Base-by-base conservation (phyloP, 2,329 filamentous ascomycete species). In the Talaromyces sp. region DNA sequence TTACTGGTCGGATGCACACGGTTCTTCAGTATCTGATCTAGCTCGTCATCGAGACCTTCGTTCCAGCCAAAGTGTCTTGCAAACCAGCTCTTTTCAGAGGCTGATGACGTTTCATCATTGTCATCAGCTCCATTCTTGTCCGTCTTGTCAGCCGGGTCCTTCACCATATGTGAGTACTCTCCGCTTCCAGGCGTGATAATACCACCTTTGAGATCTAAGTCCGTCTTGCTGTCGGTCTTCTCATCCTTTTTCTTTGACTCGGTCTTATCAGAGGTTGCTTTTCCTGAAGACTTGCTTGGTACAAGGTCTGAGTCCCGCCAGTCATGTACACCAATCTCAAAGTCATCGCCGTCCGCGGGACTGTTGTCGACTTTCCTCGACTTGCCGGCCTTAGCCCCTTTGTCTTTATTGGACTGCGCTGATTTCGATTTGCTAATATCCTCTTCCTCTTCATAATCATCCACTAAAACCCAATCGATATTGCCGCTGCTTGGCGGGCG, bases 321-420 rank as follows among this genome's bases (percentile, higher is more conserved):
- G 73, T 95, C 91, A 69, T 95, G 90, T 13, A 93, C 87, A n/a
- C 91, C 91, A 71, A 94, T 93, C 52, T 90, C 84, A 73, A 93
- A 94, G 64, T 84, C 86, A 74, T 92, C 89, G 56, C 81, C 74
- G 68, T 79, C 78, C 11, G 70, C 69, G n/a, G 70, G 67, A 37
- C 70, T 67, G 8, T 62, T 65, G n/a, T 70, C 72, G 2, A 71
- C 61, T 8, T 72, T 70, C 31, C 72, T 72, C 19, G 67, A 64
- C 17, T 71, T 70, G 56, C 17, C 67, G 57, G 33, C 39, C 43
- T 43, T 70, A 72, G 17, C 72, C 73, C 27, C 27, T 31, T 43
- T 70, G 15, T 69, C 69, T 45, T 75, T 75, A n/a, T 74, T 72
- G 11, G 73, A 71, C 25, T 67, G 66, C 1, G 68, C 61, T 64